Percentiles rank a stretch among this genome's conserved stretches.
Conservation (phyloP, 2,329 filamentous ascomycete genomes). For the Aspergillus candidus region DNA sequence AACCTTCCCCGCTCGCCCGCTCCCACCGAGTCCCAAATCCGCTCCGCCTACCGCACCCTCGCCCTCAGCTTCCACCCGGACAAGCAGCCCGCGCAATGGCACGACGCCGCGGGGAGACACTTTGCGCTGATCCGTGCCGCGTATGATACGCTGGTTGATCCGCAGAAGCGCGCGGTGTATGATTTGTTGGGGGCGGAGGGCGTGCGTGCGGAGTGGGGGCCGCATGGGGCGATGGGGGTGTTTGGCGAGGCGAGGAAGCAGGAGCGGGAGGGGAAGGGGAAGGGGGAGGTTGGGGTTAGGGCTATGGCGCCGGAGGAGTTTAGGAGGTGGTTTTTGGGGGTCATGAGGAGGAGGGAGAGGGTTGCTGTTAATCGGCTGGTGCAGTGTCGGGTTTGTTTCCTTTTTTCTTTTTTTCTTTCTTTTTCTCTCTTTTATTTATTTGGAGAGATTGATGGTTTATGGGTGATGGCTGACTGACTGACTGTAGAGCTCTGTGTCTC, state of each 20-base stretch:
- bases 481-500: constrained; percentile 24
- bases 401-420: neutral
- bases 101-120: constrained; percentile 32
- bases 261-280: constrained; percentile 20
- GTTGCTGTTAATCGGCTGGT: constrained; percentile 33
- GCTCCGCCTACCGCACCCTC: constrained; percentile 39
- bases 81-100: constrained; percentile 37
- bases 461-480: constrained; percentile 6
- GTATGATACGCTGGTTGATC: constrained; percentile 38
- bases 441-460: neutral
- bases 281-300: constrained; percentile 31
- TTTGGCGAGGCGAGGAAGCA: constrained; percentile 23
- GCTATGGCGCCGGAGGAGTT: constrained; percentile 36
- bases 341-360: constrained; percentile 37
- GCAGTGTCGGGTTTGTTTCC: constrained; percentile 28
- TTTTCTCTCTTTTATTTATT: neutral
- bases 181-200: constrained; percentile 39
- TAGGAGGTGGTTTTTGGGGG: constrained; percentile 35
- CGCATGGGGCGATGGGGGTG: constrained; percentile 26
- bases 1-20: constrained; percentile 35
- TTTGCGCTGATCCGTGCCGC: constrained; percentile 37
- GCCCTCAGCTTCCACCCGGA: constrained; percentile 42
- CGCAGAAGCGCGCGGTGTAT: constrained; percentile 38
- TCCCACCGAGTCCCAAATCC: constrained; percentile 37
- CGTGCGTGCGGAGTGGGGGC: constrained; percentile 34